Conservation (phyloP, 495 filamentous ascomycete genomes). For the Penicilliopsis zonata region DNA sequence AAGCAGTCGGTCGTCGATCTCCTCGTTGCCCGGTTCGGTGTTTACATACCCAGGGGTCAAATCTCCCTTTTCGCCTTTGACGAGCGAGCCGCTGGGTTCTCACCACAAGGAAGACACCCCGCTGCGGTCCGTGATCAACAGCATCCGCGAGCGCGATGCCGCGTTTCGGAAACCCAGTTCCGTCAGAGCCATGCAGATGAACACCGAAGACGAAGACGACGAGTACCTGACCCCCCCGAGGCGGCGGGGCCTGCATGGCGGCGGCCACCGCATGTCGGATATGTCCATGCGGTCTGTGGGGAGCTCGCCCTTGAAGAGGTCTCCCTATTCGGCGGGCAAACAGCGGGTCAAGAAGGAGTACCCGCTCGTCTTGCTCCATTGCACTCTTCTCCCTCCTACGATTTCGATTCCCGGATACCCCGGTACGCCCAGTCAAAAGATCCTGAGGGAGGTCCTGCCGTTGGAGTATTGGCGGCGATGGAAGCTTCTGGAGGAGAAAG, state of each 20-base stretch:
- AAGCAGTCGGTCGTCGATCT: constrained; percentile 33
- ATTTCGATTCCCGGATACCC: constrained; percentile 47
- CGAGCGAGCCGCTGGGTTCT: constrained; percentile 5
- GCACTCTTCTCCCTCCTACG: constrained; percentile 66
- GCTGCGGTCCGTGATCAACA: constrained; percentile 11
- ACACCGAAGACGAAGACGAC: constrained; percentile 34
- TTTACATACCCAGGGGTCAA: constrained; percentile 19
- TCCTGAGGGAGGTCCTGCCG: constrained; percentile 47
- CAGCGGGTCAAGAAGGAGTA: constrained; percentile 49
- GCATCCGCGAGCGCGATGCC: constrained; percentile 26
- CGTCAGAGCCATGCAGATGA: constrained; percentile 69
- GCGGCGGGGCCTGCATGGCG: constrained; percentile 9
- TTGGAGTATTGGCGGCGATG: constrained; percentile 54
- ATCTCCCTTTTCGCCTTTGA: constrained; percentile 7
- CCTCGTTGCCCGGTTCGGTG: constrained; percentile 28
- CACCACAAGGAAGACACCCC: constrained; percentile 7
- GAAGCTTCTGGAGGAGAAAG: constrained; percentile 63
- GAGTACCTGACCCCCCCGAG: constrained; percentile 25
- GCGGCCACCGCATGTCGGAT: constrained; percentile 9
- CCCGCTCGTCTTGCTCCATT: constrained; percentile 80
- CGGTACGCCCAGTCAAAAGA: constrained; percentile 27
- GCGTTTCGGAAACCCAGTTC: constrained; percentile 62
- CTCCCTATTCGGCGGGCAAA: constrained; percentile 28
- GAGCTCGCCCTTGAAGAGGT: constrained; percentile 23
- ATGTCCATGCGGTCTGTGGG: constrained; percentile 23